Conservation (phyloP, 495 filamentous ascomycete genomes). For the Daldinia childiae region DNA sequence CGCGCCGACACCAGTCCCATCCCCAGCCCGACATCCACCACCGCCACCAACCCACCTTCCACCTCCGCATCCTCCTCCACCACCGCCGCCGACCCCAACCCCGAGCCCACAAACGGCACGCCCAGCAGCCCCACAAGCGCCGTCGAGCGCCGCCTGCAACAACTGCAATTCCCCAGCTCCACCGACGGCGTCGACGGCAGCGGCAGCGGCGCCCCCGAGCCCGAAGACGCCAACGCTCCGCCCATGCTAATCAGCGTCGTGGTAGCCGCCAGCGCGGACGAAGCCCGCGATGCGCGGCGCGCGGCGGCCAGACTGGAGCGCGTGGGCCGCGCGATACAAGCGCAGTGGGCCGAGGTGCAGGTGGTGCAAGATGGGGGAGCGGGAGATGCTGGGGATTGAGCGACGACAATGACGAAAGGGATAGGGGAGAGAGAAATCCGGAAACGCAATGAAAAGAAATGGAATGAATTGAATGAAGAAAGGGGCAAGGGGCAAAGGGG, state of each 20-base stretch:
- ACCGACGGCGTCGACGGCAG: too few relatives aligned
- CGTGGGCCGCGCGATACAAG: constrained; percentile 50
- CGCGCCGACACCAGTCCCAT: constrained; percentile 24
- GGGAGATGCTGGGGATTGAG: constrained; percentile 31
- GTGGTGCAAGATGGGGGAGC: neutral
- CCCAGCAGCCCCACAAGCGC: constrained; percentile 1
- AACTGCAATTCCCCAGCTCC: constrained; percentile 32
- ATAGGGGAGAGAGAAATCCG: too few relatives aligned
- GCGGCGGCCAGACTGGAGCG: constrained; percentile 49
- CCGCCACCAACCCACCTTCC: neutral
- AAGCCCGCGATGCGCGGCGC: constrained; percentile 45
- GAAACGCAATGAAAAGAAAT: too few relatives aligned
- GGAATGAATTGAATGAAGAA: too few relatives aligned
- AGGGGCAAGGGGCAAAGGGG: neutral
- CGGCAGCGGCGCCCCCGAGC: constrained; percentile 1
- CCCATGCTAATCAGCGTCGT: constrained; percentile 50
- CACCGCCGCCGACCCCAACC: neutral
- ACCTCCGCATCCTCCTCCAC: neutral
- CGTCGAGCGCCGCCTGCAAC: constrained; percentile 27
- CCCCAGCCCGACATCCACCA: neutral
- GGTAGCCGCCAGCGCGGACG: constrained; percentile 42
- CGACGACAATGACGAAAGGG: neutral
- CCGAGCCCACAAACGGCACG: neutral
- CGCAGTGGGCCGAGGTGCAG: constrained; percentile 40
- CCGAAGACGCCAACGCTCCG: constrained; percentile 29